These are phyloP conservation scores for Dactylellina parvicollis DNA, from an alignment of 2,329 filamentous ascomycete species.

Conservation along the genomic window DNA sequence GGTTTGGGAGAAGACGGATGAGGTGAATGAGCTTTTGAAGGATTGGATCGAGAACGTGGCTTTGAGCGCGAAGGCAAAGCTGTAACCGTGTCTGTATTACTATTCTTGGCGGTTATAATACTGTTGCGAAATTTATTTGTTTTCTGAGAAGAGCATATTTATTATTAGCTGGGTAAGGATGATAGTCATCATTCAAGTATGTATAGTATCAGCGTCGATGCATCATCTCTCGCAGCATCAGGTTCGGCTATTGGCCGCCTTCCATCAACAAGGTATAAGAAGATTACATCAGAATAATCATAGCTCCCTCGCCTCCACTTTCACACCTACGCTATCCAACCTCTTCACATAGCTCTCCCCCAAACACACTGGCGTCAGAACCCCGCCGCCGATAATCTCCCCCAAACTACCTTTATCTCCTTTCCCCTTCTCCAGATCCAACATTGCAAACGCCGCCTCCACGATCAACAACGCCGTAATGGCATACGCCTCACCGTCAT, in stretches of 20 bases:
- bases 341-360: constrained; percentile 64
- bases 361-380: constrained; percentile 65
- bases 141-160: too few relatives aligned
- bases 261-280: too few relatives aligned
- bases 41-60: constrained; percentile 72
- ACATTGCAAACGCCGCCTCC: constrained; percentile 54
- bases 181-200: too few relatives aligned
- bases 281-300: too few relatives aligned
- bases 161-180: too few relatives aligned
- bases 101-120: not conserved
- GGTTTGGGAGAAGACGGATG: constrained; percentile 75
- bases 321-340: constrained; percentile 63
- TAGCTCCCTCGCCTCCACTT: constrained; percentile 59
- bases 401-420: constrained; percentile 59
- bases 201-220: too few relatives aligned
- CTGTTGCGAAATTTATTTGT: not conserved
- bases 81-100: constrained; percentile 43
- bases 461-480: constrained; percentile 56
- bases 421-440: constrained; percentile 33
- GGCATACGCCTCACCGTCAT: constrained; percentile 55
- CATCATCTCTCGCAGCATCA: too few relatives aligned
- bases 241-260: too few relatives aligned
- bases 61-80: constrained; percentile 51
- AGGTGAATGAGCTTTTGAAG: constrained; percentile 75
- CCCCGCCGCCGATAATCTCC: constrained; percentile 63